Conservation (phyloP, 805 yeast genomes). For the Tetrapisispora nanseiensis region DNA sequence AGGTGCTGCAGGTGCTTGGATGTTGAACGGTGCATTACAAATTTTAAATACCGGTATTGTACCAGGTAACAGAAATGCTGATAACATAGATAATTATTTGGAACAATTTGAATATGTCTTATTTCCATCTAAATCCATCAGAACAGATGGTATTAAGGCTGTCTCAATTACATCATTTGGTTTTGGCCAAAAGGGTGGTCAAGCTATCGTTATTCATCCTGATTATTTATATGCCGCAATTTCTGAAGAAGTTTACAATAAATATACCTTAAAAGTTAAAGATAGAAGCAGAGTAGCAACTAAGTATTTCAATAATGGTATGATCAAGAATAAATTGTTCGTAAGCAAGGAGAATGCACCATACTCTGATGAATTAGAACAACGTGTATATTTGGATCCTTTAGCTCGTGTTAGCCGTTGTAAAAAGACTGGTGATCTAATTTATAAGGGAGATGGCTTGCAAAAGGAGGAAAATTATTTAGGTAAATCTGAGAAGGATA, state of each 20-base stretch:
- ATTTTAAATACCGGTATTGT: slow-evolving; percentile 85
- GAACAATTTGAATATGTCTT: slow-evolving; percentile 81
- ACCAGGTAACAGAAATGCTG: slow-evolving; percentile 99
- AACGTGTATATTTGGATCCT: slow-evolving; percentile 90
- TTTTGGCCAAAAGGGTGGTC: slow-evolving; percentile 99
- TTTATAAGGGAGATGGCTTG: slow-evolving; percentile 40
- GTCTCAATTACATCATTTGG: slow-evolving; percentile 96
- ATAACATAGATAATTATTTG: slow-evolving; percentile 76
- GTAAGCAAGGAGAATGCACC: slow-evolving; percentile 92
- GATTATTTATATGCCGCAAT: slow-evolving; percentile 86
- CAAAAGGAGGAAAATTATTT: slow-evolving; percentile 40
- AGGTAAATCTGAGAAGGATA: slow-evolving; percentile 34
- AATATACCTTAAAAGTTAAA: slow-evolving; percentile 59
- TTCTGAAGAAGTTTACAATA: slow-evolving; percentile 58
- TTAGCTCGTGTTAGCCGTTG: slow-evolving; percentile 43
- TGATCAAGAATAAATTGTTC: slow-evolving; percentile 83
- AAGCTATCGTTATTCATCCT: slow-evolving; percentile 83
- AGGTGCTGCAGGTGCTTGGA: slow-evolving; percentile 99
- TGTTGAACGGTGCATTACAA: slow-evolving; percentile 97
- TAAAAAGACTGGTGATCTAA: slow-evolving; percentile 31
- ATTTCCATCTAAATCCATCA: slow-evolving; percentile 87
- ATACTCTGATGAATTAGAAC: slow-evolving; percentile 79
- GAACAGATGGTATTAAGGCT: slow-evolving; percentile 96
- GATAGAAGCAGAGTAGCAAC: slow-evolving; percentile 83
- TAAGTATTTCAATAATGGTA: slow-evolving; percentile 91